Evolutionary conservation across 2,329 filamentous ascomycete species (phyloP).

Genomic region (Sporothrix sp.): DNA sequence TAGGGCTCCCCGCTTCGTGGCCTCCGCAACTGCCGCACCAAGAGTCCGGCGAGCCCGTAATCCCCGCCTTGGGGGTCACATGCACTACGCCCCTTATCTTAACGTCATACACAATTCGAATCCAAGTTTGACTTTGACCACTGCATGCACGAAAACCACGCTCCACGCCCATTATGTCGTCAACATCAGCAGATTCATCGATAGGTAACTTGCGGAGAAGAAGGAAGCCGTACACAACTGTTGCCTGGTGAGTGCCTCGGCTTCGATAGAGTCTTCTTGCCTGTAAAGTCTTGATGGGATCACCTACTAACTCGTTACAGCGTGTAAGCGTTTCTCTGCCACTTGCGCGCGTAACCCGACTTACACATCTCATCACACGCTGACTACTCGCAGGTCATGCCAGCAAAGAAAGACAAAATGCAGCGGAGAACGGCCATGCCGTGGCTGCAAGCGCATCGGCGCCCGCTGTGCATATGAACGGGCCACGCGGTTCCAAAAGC

Average conservation of each 20-base stretch:
- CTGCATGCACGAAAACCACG: background rate
- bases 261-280: no score
- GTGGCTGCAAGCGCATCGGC: background rate
- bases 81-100: no score
- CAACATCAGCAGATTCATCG: background rate
- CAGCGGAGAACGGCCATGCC: background rate
- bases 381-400: background rate
- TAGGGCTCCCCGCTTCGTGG: no score
- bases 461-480: background rate
- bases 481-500: background rate
- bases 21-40: no score
- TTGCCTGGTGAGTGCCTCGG: background rate
- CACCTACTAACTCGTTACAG: no score
- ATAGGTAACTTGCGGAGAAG: background rate
- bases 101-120: no score
- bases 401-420: conserved; percentile 2
- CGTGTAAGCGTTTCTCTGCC: no score
- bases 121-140: background rate
- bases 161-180: background rate
- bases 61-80: no score
- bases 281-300: no score
- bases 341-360: no score
- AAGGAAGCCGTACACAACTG: conserved; percentile 1
- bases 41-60: no score
- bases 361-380: no score